Evolutionary conservation across 768 basidiomycete genomes (phyloP).

Genomic region (Hygrocybe coccinea): DNA sequence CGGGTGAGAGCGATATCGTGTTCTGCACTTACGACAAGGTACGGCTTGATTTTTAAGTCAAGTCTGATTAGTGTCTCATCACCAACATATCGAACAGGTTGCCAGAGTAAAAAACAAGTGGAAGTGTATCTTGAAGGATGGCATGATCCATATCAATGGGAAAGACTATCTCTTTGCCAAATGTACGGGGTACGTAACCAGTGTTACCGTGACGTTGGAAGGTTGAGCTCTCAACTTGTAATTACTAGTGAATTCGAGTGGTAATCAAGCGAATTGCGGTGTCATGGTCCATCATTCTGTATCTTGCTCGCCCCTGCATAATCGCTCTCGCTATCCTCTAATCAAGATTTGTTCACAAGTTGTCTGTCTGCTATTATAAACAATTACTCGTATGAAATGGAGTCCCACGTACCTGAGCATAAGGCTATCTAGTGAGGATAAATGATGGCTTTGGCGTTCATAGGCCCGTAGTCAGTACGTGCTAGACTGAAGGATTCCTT

Average conservation of each 20-base stretch:
- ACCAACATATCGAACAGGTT: slow-evolving; percentile 50
- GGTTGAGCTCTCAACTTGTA: background rate
- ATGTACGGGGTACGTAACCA: slow-evolving; percentile 80
- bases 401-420: too few species aligned
- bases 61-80: background rate
- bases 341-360: too few species aligned
- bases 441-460: too few species aligned
- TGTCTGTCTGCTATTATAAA: too few species aligned
- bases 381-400: too few species aligned
- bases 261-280: slow-evolving; percentile 21
- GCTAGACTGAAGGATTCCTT: too few species aligned
- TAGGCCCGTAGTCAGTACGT: too few species aligned
- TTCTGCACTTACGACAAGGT: slow-evolving; percentile 99
- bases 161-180: slow-evolving; percentile 97
- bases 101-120: slow-evolving; percentile 99
- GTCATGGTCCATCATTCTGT: too few species aligned
- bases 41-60: slow-evolving; percentile 13
- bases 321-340: too few species aligned
- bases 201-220: background rate
- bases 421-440: too few species aligned
- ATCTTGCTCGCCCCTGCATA: too few species aligned
- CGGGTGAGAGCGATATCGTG: slow-evolving; percentile 83
- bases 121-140: slow-evolving; percentile 97
- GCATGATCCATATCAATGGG: slow-evolving; percentile 95
- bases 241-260: slow-evolving; percentile 42